Conservation (phyloP, 2,329 filamentous ascomycete species). For the Pyricularia pennisetigena region DNA sequence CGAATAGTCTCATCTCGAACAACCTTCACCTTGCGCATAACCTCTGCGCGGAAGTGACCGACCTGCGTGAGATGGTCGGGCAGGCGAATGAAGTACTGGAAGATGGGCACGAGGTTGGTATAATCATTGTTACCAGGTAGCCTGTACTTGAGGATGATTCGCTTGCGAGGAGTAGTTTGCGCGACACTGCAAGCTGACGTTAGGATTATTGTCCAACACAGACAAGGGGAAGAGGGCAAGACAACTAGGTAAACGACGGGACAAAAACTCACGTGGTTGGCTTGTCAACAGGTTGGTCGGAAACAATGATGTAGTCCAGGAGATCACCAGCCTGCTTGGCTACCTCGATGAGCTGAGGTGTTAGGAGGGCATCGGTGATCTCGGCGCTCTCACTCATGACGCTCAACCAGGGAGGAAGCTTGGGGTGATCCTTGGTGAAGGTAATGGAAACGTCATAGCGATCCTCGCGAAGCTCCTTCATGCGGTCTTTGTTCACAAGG, state of each 20-base stretch:
- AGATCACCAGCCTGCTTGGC: constrained; percentile 68
- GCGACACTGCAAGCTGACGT: constrained; percentile 54
- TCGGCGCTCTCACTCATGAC: constrained; percentile 97
- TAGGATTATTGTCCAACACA: not conserved
- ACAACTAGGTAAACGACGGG: not conserved
- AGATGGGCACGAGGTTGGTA: constrained; percentile 59
- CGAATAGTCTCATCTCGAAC: constrained; percentile 72
- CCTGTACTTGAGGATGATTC: constrained; percentile 68
- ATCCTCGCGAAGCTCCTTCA: constrained; percentile 83
- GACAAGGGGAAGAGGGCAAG: not conserved
- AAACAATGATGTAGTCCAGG: constrained; percentile 80
- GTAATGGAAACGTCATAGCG: constrained; percentile 93
- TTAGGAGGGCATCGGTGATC: constrained; percentile 79
- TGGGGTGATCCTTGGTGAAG: constrained; percentile 82
- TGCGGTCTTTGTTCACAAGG: constrained; percentile 86
- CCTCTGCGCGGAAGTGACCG: constrained; percentile 85
- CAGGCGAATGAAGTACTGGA: constrained; percentile 75
- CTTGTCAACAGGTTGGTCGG: constrained; percentile 82
- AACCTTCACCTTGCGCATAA: constrained; percentile 70
- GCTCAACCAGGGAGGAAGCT: constrained; percentile 81
- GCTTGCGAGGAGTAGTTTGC: constrained; percentile 78
- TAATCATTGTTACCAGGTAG: constrained; percentile 57
- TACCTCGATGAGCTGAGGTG: constrained; percentile 75
- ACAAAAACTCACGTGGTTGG: constrained; percentile 60
- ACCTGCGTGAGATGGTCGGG: constrained; percentile 67